Evolutionary conservation across 768 basidiomycete species (phyloP).

Genomic region (Leccinum arenicola): DNA sequence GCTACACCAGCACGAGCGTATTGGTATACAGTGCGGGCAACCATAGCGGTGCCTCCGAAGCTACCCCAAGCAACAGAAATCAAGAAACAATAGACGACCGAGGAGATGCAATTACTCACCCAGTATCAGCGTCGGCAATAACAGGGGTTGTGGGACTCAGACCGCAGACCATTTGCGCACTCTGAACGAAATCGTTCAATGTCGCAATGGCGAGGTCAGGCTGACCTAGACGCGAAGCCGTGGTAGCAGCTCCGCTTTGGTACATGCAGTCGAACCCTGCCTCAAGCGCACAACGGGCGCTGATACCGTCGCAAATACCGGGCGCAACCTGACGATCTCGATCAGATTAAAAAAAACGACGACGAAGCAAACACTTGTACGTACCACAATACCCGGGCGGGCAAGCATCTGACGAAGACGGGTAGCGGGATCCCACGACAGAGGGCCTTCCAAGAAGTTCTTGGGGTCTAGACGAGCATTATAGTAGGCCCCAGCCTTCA

Average conservation of each 20-base stretch:
- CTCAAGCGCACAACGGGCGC: constrained; percentile 75
- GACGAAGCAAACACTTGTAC: constrained; percentile 18
- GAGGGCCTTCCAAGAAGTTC: constrained; percentile 65
- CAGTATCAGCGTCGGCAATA: constrained; percentile 80
- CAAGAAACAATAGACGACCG: constrained; percentile 5
- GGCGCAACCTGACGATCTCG: constrained; percentile 53
- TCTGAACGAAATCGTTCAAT: constrained; percentile 71
- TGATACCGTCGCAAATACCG: constrained; percentile 80
- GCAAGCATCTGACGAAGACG: constrained; percentile 68
- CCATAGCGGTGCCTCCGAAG: constrained; percentile 73
- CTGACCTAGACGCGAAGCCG: constrained; percentile 72
- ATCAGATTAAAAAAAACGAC: constrained; percentile 3
- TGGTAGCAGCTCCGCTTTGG: constrained; percentile 80
- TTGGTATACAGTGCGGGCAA: constrained; percentile 72
- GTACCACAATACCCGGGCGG: constrained; percentile 72
- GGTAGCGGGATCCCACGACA: constrained; percentile 67
- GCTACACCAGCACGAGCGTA: constrained; percentile 70
- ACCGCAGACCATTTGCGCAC: constrained; percentile 68
- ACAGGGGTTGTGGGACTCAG: constrained; percentile 64
- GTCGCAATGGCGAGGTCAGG: constrained; percentile 81
- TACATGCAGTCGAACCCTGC: constrained; percentile 77
- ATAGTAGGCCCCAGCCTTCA: constrained; percentile 43
- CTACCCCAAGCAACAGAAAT: constrained; percentile 17
- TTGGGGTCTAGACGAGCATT: constrained; percentile 68
- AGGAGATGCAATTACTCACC: constrained; percentile 35